A percentile compares a stretch with the other conserved stretches of the same genome.
Evolutionary conservation across 2,329 filamentous ascomycete species (phyloP).

Genomic region (Phyllosticta paracitricarpa): DNA sequence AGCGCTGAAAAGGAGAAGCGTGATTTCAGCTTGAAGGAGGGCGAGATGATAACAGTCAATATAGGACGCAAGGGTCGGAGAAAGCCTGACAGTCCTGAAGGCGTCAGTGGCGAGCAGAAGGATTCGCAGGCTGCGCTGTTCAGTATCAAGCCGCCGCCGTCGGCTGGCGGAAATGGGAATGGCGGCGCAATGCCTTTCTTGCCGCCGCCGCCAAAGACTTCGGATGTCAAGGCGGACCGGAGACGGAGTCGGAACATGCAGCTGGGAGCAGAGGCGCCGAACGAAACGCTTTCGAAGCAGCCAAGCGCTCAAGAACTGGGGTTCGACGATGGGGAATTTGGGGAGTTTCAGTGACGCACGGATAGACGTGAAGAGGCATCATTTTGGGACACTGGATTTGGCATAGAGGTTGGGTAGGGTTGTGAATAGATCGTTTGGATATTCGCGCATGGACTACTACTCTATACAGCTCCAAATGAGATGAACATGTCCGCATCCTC

Average conservation of each 20-base stretch:
- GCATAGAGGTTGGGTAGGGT: neutral
- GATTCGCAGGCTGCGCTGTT: slow-evolving; percentile 47
- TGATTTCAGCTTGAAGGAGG: slow-evolving; percentile 80
- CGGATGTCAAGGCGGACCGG: slow-evolving; percentile 52
- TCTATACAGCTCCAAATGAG: neutral
- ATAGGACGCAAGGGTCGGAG: slow-evolving; percentile 49
- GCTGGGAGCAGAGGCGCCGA: neutral
- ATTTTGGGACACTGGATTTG: neutral
- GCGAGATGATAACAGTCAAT: slow-evolving; percentile 79
- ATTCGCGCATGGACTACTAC: neutral
- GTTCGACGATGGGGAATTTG: slow-evolving; percentile 82
- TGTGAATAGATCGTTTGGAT: neutral
- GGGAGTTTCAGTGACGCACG: slow-evolving; percentile 56
- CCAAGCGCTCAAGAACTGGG: slow-evolving; percentile 52
- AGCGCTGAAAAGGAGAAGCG: slow-evolving; percentile 42
- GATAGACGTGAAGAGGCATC: neutral
- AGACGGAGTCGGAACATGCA: slow-evolving; percentile 40
- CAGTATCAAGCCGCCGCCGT: slow-evolving; percentile 60
- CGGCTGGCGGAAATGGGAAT: neutral
- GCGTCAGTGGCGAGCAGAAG: slow-evolving; percentile 24
- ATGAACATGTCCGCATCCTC: neutral
- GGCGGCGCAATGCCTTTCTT: slow-evolving; percentile 36
- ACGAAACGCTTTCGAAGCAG: neutral
- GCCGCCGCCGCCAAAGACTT: slow-evolving; percentile 57
- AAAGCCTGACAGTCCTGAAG: slow-evolving; percentile 22